Base-by-base conservation (phyloP, 345 rosid species). In the Passiflora organensis region DNA sequence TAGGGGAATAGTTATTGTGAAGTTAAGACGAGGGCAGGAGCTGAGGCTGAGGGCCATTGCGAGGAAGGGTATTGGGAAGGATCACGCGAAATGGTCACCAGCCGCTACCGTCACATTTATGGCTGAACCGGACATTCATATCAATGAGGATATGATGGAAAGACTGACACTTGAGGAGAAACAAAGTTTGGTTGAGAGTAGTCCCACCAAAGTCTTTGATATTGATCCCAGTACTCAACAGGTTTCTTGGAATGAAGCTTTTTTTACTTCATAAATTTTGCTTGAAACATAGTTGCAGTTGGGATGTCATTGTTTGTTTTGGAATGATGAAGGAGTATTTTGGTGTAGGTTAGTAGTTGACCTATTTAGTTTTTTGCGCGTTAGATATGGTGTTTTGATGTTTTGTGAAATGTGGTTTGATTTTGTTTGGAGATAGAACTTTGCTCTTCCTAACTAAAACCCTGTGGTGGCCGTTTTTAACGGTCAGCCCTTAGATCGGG, bases 51-150 rank as follows among this genome's bases (percentile, higher is more conserved):
- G 95, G 66, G 97, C 96, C 6, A 93, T 93, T 37, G 99, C 97
- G 0, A 80, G 99, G 63, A 89, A 93, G 76, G 97, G 99, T 22
- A 93, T 93, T 5, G 95, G 91, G 37, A 93, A 89, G 73, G 97
- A 93, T 83, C 97, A 93, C 44, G 97, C 97, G 0, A 89, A 93
- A 67, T 89, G 96, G 97, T 89, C 97, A 28, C 99, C 99, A 25
- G 97, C 99, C 10, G 99, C 99, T n/a, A 89, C 99, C 32, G 97
- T 89, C 15, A 89, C 99, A 47, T 86, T 93, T 60, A 80, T 93
- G 95, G 86, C 80, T 65, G 95, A 86, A 68, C 96, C 99, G 13
- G 99, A 89, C n/a, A 89, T 93, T 10, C 74, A 76, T 21, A 84
- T 89, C 50, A 89, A 93, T 56, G 91, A 86, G 72, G 99, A 86